Evolutionary conservation across 2,329 filamentous ascomycete genomes (phyloP).

Genomic region (Gnomoniopsis smithogilvyi): DNA sequence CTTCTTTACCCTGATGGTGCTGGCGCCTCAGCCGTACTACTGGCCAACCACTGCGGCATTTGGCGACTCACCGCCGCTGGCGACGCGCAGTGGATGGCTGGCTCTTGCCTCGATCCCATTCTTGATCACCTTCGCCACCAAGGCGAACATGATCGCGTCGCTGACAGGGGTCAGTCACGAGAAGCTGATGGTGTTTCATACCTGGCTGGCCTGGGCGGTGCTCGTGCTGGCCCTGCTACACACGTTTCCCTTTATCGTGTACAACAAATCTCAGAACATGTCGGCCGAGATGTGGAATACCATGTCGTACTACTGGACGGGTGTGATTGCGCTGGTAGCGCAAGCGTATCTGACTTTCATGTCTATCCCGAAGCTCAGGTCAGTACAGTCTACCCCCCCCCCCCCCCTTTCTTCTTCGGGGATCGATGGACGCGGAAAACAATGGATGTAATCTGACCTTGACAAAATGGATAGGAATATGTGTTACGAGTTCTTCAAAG

Average conservation of each 20-base stretch:
- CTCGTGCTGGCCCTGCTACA: slow-evolving; percentile 5
- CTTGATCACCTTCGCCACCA: slow-evolving; percentile 2
- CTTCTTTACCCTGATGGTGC: slow-evolving; percentile 5
- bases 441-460: not conserved
- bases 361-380: slow-evolving; percentile 6
- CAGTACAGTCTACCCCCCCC: not conserved
- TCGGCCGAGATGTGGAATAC: slow-evolving; percentile 2
- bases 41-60: slow-evolving; percentile 1
- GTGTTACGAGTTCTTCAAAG: slow-evolving; percentile 10
- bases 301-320: slow-evolving; percentile 6
- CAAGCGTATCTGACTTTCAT: slow-evolving; percentile 6
- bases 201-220: slow-evolving; percentile 4
- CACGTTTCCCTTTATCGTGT: slow-evolving; percentile 9
- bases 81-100: slow-evolving; percentile 3
- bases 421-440: not conserved
- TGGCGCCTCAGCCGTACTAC: slow-evolving; percentile 7
- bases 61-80: slow-evolving; percentile 6
- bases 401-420: not conserved
- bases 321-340: slow-evolving; percentile 1
- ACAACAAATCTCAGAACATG: slow-evolving; percentile 1
- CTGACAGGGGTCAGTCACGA: slow-evolving; percentile 8
- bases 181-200: slow-evolving; percentile 9
- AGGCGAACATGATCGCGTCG: slow-evolving; percentile 8
- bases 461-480: not conserved
- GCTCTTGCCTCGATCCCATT: slow-evolving; percentile 3